Percentiles rank a stretch among this genome's conserved stretches.
Evolutionary conservation across 2,329 filamentous ascomycete species (phyloP).

Genomic region (Penicillium vulpinum): DNA sequence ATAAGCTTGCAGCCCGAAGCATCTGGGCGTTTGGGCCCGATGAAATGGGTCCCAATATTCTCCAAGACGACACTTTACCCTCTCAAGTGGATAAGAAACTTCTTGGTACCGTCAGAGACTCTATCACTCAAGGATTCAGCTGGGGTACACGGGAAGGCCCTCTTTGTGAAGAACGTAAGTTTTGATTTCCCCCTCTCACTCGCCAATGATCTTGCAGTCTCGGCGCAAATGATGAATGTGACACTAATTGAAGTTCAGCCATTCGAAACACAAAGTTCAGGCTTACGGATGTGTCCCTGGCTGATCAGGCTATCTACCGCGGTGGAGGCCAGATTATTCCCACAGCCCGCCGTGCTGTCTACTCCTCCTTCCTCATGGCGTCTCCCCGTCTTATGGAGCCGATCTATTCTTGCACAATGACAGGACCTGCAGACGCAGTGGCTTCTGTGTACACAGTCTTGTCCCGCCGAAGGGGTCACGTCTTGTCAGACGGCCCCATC

Average conservation of each 20-base stretch:
- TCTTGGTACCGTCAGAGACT: constrained; percentile 82
- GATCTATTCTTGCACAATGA: constrained; percentile 89
- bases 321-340: constrained; percentile 97
- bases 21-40: constrained; percentile 99
- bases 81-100: constrained; percentile 93
- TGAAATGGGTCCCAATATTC: constrained; percentile 88
- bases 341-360: constrained; percentile 86
- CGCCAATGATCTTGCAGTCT: constrained; percentile 3
- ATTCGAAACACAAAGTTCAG: constrained; percentile 98
- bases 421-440: constrained; percentile 84
- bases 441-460: constrained; percentile 89
- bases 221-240: not conserved
- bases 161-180: constrained; percentile 93
- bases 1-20: constrained; percentile 86
- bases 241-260: constrained; percentile 52
- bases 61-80: constrained; percentile 94
- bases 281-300: constrained; percentile 84
- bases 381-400: constrained; percentile 96
- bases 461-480: constrained; percentile 83
- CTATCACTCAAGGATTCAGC: constrained; percentile 91
- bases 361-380: constrained; percentile 95
- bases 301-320: constrained; percentile 86
- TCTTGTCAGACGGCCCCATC: constrained; percentile 89
- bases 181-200: constrained; percentile 19
- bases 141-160: constrained; percentile 96